Evolutionary conservation across 768 basidiomycete species (phyloP), one percentile per base, ranked within the genome.

Genomic region (Pholiota conissans): DNA sequence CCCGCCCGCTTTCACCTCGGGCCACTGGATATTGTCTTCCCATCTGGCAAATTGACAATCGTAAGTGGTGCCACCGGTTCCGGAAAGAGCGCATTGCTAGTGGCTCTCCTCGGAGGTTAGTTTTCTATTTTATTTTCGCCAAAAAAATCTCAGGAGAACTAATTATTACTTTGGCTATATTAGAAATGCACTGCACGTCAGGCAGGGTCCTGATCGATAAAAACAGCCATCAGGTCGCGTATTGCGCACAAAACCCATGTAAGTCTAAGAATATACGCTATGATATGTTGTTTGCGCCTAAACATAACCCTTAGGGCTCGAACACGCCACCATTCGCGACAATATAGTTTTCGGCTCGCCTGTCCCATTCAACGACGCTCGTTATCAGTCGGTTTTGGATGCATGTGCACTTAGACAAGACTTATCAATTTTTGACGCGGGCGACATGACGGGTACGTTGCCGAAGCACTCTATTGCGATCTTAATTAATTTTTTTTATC

Each of bases 291-390:
- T 35, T 47, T 42, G 30, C 11, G 46, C 27, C 37, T 18, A 10
- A 35, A 18, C 13, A 20, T 45, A n/a, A 18, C 16, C 58, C 42
- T 48, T 71, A 76, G 90, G 88, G 88, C 79, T 92, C 7, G 86
- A 90, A 66, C 88, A 91, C 67, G 90, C 88, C 1, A 89, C 90
- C 0, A 91, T 94, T 56, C 77, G 83, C 20, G 90, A 91, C 56
- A 92, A 93, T 66, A 90, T 95, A 61, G 69, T 90, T 13, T 95
- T 92, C 71, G 85, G 86, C 1, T 79, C 83, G 1, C 71, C 77
- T 3, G 78, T 75, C 61, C 84, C 84, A 2, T 86, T 79, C 65
- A 80, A 91, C 63, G 76, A 79, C 58, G 69, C 70, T n/a, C 78
- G 91, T 5, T 93, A 93, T 67, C 72, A 83, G 18, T 68, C 74